Evolutionary conservation across 257 asterid genomes (phyloP).

Genomic region (Nicotiana benthamiana): DNA sequence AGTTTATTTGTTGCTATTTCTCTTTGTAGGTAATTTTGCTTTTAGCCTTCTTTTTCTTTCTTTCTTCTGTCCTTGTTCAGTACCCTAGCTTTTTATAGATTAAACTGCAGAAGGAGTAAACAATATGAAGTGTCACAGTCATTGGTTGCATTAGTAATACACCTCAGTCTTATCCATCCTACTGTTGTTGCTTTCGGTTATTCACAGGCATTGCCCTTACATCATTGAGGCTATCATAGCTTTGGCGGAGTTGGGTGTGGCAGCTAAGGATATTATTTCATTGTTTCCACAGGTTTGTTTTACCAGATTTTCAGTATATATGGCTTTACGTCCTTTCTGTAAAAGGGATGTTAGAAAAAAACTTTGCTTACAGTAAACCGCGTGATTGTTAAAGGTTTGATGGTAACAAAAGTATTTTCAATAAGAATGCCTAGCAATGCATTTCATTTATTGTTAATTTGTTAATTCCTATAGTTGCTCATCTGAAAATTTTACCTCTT

Average conservation of each 20-base stretch:
- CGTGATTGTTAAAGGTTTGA: neutral
- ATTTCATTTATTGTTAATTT: neutral
- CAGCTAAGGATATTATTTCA: conserved; percentile 69
- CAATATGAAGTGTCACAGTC: neutral
- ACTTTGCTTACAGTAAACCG: neutral
- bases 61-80: neutral
- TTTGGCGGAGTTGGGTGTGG: conserved; percentile 85
- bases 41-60: neutral
- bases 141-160: neutral
- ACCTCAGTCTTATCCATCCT: neutral
- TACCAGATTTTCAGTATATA: neutral
- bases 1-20: neutral
- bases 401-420: neutral
- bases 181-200: neutral
- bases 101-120: neutral
- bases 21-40: neutral
- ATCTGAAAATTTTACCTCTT: neutral
- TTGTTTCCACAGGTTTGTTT: conserved; percentile 78
- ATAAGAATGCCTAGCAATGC: neutral
- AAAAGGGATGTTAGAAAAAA: neutral
- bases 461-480: neutral
- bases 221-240: conserved; percentile 81
- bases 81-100: neutral
- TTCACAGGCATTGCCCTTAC: conserved; percentile 73
- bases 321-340: neutral